Percentiles rank a stretch among this genome's conserved stretches.
These are phyloP conservation scores for Zanthoxylum bungeanum DNA, from an alignment of 345 rosid genomes.

Conservation along the genomic window DNA sequence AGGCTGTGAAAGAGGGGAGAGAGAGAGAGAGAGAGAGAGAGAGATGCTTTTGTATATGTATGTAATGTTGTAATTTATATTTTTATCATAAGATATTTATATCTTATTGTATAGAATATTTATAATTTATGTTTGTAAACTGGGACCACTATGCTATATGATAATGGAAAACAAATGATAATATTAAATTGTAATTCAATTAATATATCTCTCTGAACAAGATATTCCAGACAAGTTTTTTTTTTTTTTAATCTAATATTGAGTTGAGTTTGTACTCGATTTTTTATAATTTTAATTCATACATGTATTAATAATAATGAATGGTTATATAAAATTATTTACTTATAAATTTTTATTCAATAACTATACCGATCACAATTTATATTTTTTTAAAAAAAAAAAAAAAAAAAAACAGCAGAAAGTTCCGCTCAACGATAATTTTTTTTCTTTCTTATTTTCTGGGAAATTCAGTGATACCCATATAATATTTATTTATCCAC, in stretches of 20 bases:
- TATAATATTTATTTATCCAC: no score
- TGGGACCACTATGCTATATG: constrained; percentile 13
- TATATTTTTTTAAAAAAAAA: no score
- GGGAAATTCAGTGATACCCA: constrained; percentile 7
- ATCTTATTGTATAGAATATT: no score
- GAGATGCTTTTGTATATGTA: constrained; percentile 12
- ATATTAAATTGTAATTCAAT: constrained; percentile 18
- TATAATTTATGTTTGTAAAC: constrained; percentile 20
- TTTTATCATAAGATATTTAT: constrained; percentile 3
- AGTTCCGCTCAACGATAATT: constrained; percentile 15
- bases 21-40: constrained; percentile 32
- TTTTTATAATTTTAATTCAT: no score
- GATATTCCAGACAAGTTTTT: constrained; percentile 49
- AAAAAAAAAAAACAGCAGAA: no score
- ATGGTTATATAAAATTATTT: no score
- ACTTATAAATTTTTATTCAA: no score
- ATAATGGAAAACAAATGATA: constrained; percentile 10
- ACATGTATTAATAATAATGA: no score
- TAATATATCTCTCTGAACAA: constrained; percentile 25
- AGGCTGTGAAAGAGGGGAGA: constrained; percentile 76
- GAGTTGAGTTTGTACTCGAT: no score
- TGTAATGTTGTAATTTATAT: constrained; percentile 7
- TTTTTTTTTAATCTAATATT: no score
- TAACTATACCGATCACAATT: no score
- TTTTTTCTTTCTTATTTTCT: neutral